These are phyloP conservation scores for Cymbomonas tetramitiformis DNA, from an alignment of 139 green algal genomes.

Conservation along the genomic window DNA sequence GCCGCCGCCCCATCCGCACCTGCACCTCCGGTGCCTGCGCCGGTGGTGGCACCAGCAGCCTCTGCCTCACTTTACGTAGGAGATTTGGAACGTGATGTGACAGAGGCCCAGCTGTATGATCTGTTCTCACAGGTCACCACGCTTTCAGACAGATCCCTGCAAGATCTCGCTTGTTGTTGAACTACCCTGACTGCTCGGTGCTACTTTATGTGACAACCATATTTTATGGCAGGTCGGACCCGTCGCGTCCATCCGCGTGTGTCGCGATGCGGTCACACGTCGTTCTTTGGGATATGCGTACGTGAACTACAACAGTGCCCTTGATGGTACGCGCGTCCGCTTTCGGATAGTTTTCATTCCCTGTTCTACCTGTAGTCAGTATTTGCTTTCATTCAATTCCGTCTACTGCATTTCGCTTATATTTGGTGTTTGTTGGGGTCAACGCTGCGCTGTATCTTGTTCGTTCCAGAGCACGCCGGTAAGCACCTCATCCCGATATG, in stretches of 20 bases:
- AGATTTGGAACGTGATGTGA: constrained; percentile 32
- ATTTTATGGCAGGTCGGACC: too few species aligned
- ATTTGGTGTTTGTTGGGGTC: too few species aligned
- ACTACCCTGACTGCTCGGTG: too few species aligned
- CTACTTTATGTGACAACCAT: too few species aligned
- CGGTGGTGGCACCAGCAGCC: constrained; percentile 7
- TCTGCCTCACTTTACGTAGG: constrained; percentile 39
- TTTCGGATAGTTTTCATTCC: too few species aligned
- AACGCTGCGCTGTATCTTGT: too few species aligned
- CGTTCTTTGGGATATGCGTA: constrained; percentile 39
- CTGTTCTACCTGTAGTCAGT: too few species aligned
- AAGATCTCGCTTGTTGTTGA: too few species aligned
- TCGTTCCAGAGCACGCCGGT: too few species aligned
- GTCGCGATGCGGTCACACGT: constrained; percentile 37
- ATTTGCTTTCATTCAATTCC: background rate
- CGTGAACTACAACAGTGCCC: constrained; percentile 36
- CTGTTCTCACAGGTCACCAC: constrained; percentile 33
- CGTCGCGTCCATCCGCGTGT: constrained; percentile 44
- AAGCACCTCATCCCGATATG: too few species aligned
- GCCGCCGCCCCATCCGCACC: background rate
- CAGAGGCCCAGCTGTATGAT: constrained; percentile 40
- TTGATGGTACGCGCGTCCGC: too few species aligned
- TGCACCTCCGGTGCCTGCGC: background rate
- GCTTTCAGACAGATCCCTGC: too few species aligned
- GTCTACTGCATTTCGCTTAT: background rate